phyloP scores from a whole-genome alignment of 129 eudicot genomes.

The Artemisia annua region DNA sequence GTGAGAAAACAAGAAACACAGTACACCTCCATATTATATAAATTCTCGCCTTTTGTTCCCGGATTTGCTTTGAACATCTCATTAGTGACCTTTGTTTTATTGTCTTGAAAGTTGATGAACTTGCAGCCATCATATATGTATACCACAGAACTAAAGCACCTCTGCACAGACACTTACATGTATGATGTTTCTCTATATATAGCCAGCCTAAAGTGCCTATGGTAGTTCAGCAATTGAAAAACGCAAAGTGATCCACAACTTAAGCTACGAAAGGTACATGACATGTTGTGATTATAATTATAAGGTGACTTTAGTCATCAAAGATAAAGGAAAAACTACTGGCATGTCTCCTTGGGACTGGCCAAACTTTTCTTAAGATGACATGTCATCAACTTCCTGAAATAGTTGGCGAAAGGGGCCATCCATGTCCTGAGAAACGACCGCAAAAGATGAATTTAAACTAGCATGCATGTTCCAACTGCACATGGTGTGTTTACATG shows the following conservation, averaged over 20 bases:
- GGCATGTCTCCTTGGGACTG: conserved; percentile 32
- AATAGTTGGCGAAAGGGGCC: conserved; percentile 28
- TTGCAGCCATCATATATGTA: conserved; percentile 34
- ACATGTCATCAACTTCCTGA: conserved; percentile 32
- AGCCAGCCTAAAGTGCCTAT: conserved; percentile 18
- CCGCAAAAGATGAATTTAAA: conserved; percentile 21
- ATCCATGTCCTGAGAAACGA: conserved; percentile 27
- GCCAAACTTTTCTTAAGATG: conserved; percentile 6
- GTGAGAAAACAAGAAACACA: conserved; percentile 70
- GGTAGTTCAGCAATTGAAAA: neutral
- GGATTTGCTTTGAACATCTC: conserved; percentile 63
- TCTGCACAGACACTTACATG: conserved; percentile 1
- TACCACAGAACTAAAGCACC: conserved; percentile 18
- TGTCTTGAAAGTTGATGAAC: conserved; percentile 35
- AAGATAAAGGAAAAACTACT: conserved; percentile 30
- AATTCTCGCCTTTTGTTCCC: conserved; percentile 68
- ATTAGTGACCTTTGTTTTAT: conserved; percentile 45
- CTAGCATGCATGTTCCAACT: conserved; percentile 12
- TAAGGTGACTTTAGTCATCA: neutral
- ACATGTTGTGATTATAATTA: neutral
- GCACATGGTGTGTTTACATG: conserved; percentile 38
- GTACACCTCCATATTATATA: conserved; percentile 92
- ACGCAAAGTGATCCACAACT: neutral
- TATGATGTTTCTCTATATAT: conserved; percentile 23
- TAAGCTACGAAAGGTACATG: conserved; percentile 3